Percentiles rank a stretch among this genome's conserved stretches.
These are phyloP conservation scores for Grigorovia jiainica DNA, from an alignment of 805 yeast genomes.

Conservation along the genomic window DNA sequence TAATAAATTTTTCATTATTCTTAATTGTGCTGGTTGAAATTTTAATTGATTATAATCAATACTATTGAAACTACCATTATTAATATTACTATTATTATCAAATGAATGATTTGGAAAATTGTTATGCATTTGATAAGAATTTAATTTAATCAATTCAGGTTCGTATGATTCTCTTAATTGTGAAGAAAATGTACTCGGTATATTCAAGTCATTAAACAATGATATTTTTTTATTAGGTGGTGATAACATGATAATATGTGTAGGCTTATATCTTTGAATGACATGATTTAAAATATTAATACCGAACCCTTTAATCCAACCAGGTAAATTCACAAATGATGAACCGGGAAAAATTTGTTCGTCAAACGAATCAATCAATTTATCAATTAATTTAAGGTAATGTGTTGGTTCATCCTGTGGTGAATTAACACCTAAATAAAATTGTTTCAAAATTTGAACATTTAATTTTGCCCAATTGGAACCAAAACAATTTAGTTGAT, in stretches of 20 bases:
- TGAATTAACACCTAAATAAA: constrained; percentile 53
- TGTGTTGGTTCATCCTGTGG: constrained; percentile 58
- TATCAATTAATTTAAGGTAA: constrained; percentile 38
- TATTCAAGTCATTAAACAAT: constrained; percentile 20
- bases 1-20: constrained; percentile 41
- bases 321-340: constrained; percentile 70
- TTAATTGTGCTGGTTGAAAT: constrained; percentile 43
- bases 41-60: constrained; percentile 5
- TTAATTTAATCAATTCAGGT: constrained; percentile 24
- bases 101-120: neutral
- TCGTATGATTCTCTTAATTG: constrained; percentile 21
- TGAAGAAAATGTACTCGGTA: constrained; percentile 23
- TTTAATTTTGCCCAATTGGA: constrained; percentile 17
- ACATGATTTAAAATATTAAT: constrained; percentile 49
- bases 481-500: constrained; percentile 13
- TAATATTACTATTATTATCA: neutral
- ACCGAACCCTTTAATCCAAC: constrained; percentile 89
- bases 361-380: constrained; percentile 29
- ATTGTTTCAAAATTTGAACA: constrained; percentile 12
- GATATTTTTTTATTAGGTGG: constrained; percentile 14
- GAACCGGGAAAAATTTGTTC: constrained; percentile 28
- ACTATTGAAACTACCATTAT: neutral
- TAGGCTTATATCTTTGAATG: constrained; percentile 39
- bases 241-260: constrained; percentile 48
- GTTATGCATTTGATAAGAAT: constrained; percentile 19